A percentile compares a stretch with the other conserved stretches of the same genome.
phyloP scores from a whole-genome alignment of 176 grass and related monocot species.

The Oryza punctata region DNA sequence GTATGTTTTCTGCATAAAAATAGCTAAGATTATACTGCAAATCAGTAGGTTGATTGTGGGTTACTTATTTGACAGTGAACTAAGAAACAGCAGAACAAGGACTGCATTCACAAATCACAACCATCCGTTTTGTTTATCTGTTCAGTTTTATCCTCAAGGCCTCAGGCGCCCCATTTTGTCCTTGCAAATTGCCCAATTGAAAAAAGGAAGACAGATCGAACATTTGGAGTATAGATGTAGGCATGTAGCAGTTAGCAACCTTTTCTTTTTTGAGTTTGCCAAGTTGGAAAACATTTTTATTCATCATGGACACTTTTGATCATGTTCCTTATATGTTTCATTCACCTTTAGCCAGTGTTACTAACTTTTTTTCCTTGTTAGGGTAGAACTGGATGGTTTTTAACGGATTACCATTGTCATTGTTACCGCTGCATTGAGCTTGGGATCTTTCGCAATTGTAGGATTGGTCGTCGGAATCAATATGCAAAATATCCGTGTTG shows the following conservation, averaged over 20 bases:
- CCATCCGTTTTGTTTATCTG: neutral
- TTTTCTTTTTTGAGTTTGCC: neutral
- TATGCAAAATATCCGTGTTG: neutral
- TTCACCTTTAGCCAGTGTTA: slow-evolving; percentile 1
- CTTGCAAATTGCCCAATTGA: neutral
- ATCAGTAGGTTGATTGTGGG: neutral
- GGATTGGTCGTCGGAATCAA: slow-evolving; percentile 4
- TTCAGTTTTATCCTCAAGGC: neutral
- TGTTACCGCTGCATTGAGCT: neutral
- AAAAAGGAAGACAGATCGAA: neutral
- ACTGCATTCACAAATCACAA: neutral
- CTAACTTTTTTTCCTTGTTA: neutral
- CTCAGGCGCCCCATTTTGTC: neutral
- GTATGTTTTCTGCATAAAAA: neutral
- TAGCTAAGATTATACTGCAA: slow-evolving; percentile 6
- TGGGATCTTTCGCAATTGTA: slow-evolving; percentile 1
- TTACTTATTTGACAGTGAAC: slow-evolving; percentile 12
- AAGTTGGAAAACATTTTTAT: slow-evolving; percentile 28
- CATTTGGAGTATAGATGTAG: neutral
- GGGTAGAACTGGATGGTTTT: neutral
- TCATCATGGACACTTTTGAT: neutral
- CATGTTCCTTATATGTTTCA: slow-evolving; percentile 5
- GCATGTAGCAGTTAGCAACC: neutral
- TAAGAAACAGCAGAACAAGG: neutral
- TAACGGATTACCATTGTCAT: neutral